Evolutionary conservation across 495 filamentous ascomycete species (phyloP).

Genomic region (Xylaria scruposa): DNA sequence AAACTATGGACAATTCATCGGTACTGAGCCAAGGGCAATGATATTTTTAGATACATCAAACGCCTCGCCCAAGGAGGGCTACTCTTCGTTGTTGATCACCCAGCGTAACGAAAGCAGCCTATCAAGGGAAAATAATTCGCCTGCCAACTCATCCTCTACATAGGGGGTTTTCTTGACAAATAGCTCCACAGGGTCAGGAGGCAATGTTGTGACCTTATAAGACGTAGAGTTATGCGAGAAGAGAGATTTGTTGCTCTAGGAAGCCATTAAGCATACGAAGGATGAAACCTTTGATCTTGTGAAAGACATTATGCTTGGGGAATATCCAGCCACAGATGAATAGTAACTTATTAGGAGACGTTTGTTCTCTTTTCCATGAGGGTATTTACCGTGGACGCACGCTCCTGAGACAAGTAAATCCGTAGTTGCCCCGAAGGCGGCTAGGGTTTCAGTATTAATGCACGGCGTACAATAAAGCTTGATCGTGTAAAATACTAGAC

Average conservation of each 20-base stretch:
- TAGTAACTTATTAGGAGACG: too few species aligned
- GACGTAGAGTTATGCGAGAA: constrained; percentile 14
- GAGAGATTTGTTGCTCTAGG: neutral
- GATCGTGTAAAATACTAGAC: constrained; percentile 1
- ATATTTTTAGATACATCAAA: neutral
- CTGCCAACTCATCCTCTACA: neutral
- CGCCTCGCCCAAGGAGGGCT: neutral
- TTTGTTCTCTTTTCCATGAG: too few species aligned
- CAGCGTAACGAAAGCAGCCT: constrained; percentile 4
- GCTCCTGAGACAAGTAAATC: too few species aligned
- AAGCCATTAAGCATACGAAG: neutral
- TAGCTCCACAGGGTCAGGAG: neutral
- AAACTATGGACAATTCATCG: too few species aligned
- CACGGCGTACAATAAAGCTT: constrained; percentile 1
- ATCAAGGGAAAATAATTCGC: neutral
- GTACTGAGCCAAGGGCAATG: neutral
- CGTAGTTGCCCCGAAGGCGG: neutral
- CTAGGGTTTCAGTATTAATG: neutral
- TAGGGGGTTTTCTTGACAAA: constrained; percentile 9
- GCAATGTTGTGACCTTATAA: neutral
- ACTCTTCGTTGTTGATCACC: neutral
- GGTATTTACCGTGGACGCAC: too few species aligned
- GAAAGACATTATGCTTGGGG: neutral
- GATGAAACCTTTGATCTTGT: neutral
- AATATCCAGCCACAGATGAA: too few species aligned